Conservation (phyloP, 805 yeast species). For the Candida michaelii region DNA sequence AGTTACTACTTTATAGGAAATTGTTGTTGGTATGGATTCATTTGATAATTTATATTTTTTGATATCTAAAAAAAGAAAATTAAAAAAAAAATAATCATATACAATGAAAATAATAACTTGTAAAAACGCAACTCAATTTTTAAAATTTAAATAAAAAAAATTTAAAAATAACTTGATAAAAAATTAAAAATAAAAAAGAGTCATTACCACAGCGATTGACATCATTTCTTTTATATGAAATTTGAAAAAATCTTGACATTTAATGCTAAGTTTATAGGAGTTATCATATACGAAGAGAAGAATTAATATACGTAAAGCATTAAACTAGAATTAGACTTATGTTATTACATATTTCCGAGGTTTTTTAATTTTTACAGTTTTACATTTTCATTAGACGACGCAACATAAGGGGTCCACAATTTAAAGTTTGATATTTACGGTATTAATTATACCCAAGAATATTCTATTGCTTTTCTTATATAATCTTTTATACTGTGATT, state of each 20-base stretch:
- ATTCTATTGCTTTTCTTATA: constrained; percentile 6
- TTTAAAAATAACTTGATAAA: neutral
- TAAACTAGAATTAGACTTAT: too few relatives aligned
- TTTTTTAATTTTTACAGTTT: neutral
- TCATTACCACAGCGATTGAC: constrained; percentile 1
- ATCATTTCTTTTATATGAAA: neutral
- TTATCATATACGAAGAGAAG: too few relatives aligned
- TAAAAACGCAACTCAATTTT: constrained; percentile 7
- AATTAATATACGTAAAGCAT: too few relatives aligned
- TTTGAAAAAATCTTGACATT: neutral
- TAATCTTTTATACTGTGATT: constrained; percentile 3
- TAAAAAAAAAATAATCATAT: neutral
- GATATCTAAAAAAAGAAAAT: constrained; percentile 2
- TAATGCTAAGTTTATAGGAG: too few relatives aligned
- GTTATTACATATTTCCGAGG: too few relatives aligned
- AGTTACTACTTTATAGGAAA: neutral
- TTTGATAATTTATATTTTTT: constrained; percentile 7
- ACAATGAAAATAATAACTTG: constrained; percentile 1
- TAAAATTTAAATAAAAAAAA: neutral
- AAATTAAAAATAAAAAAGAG: neutral
- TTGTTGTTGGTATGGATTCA: neutral
- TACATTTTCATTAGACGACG: neutral
- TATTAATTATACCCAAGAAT: neutral
- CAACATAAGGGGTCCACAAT: constrained; percentile 1
- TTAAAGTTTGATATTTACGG: constrained; percentile 6